Percentiles rank a stretch among this genome's conserved stretches.
Evolutionary conservation across 495 filamentous ascomycete species (phyloP).

Genomic region (Neurospora pannonica): DNA sequence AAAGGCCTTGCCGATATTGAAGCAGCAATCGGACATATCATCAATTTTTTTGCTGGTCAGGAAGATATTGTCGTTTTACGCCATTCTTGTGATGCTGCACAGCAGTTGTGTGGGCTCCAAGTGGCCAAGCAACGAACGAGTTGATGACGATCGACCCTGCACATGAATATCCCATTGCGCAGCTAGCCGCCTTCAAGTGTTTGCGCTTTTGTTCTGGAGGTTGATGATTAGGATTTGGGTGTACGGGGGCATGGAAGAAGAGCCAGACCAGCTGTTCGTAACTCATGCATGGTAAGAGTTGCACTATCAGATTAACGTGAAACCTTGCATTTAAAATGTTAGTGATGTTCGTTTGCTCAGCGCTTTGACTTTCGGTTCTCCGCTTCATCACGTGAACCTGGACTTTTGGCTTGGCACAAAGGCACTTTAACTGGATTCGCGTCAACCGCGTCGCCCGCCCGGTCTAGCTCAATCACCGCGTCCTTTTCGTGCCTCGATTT

Average conservation of each 20-base stretch:
- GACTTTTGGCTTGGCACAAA: background rate
- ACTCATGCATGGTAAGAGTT: background rate
- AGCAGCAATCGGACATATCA: too few species aligned
- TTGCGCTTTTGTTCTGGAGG: background rate
- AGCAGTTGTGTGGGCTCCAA: background rate
- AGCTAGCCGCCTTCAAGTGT: background rate
- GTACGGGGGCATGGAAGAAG: background rate
- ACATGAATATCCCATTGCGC: too few species aligned
- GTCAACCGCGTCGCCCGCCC: conserved; percentile 18
- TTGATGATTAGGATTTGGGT: background rate
- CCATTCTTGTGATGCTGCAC: background rate
- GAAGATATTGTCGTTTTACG: background rate
- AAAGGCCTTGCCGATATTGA: too few species aligned
- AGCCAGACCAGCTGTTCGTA: background rate
- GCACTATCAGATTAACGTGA: background rate
- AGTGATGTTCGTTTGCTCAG: background rate
- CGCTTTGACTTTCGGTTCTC: background rate
- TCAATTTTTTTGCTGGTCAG: too few species aligned
- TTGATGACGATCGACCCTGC: background rate
- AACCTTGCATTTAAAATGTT: background rate
- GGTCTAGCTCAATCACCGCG: conserved; percentile 12
- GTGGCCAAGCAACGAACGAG: background rate
- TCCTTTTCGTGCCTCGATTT: conserved; percentile 21
- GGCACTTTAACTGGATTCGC: conserved; percentile 19
- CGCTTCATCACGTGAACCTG: background rate